Conservation (phyloP, 2,329 filamentous ascomycete species). For the Daldinia sp. region DNA sequence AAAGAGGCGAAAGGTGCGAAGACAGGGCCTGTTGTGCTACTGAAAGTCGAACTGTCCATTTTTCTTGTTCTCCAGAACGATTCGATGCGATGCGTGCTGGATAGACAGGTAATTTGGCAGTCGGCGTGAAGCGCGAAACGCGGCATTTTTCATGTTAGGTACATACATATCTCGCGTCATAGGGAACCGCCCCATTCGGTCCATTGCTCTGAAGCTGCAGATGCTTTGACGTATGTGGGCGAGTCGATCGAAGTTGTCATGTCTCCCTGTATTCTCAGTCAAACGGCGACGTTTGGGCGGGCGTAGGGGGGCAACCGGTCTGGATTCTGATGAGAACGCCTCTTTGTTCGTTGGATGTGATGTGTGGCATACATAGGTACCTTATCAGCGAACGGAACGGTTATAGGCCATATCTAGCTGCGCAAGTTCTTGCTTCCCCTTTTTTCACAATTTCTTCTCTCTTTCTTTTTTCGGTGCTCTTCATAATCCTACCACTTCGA, state of each 20-base stretch:
- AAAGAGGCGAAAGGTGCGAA: not conserved
- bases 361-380: slow-evolving; percentile 1
- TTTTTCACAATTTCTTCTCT: not conserved
- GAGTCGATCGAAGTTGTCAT: not conserved
- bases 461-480: not conserved
- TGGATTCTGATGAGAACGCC: not conserved
- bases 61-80: not conserved
- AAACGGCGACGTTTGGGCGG: not conserved
- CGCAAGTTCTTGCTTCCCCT: not conserved
- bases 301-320: not conserved
- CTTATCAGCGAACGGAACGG: slow-evolving; percentile 1
- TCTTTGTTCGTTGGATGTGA: not conserved
- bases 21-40: slow-evolving; percentile 11
- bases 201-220: slow-evolving; percentile 10
- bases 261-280: not conserved
- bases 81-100: not conserved
- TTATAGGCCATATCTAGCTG: slow-evolving; percentile 1
- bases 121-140: not conserved
- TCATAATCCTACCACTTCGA: not conserved
- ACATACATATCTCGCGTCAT: not conserved
- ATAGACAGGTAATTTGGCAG: not conserved
- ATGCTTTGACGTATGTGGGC: slow-evolving; percentile 8
- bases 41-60: not conserved
- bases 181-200: slow-evolving; percentile 7
- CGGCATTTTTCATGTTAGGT: not conserved